phyloP scores from a whole-genome alignment of 177 flowering plant genomes.

The Telopea speciosissima region DNA sequence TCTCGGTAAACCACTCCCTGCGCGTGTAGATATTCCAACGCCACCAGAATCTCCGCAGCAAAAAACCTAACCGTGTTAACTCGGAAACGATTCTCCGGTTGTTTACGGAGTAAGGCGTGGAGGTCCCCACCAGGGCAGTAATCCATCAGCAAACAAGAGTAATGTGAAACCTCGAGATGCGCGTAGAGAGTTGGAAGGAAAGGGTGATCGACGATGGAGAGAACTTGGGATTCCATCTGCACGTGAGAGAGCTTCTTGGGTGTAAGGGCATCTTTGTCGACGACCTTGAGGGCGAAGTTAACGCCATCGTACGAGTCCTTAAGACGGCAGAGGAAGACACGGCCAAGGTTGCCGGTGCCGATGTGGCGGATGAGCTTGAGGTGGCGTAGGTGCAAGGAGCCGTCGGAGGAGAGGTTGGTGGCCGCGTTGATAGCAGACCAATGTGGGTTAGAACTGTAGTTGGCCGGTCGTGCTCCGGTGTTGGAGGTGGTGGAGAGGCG shows the following conservation, averaged over 20 bases:
- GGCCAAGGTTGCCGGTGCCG: conserved; percentile 76
- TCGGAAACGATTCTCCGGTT: conserved; percentile 38
- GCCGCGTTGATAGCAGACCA: conserved; percentile 82
- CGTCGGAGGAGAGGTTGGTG: conserved; percentile 47
- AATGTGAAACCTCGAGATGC: conserved; percentile 11
- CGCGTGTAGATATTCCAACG: conserved; percentile 73
- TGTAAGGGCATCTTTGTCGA: conserved; percentile 47
- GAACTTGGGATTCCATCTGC: conserved; percentile 53
- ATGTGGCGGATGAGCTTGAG: conserved; percentile 70
- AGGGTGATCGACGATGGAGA: conserved; percentile 31
- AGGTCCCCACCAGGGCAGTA: conserved; percentile 25
- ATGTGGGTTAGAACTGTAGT: conserved; percentile 37
- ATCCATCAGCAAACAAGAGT: conserved; percentile 19
- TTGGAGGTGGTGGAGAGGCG: conserved; percentile 24
- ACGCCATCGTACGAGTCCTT: conserved; percentile 45
- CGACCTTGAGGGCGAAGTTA: conserved; percentile 75
- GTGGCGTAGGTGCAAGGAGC: conserved; percentile 60
- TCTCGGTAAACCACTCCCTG: conserved; percentile 76
- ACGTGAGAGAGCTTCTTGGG: conserved; percentile 55
- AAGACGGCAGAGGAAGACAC: conserved; percentile 67
- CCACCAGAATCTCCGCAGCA: conserved; percentile 70
- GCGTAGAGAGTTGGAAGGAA: conserved; percentile 26
- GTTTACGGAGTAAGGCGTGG: conserved; percentile 23
- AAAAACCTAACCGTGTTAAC: conserved; percentile 52
- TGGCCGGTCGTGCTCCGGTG: conserved; percentile 40